Evolutionary conservation across 2,329 filamentous ascomycete species (phyloP), one percentile per base, ranked within the genome.

Genomic region (Raffaelea arxii): DNA sequence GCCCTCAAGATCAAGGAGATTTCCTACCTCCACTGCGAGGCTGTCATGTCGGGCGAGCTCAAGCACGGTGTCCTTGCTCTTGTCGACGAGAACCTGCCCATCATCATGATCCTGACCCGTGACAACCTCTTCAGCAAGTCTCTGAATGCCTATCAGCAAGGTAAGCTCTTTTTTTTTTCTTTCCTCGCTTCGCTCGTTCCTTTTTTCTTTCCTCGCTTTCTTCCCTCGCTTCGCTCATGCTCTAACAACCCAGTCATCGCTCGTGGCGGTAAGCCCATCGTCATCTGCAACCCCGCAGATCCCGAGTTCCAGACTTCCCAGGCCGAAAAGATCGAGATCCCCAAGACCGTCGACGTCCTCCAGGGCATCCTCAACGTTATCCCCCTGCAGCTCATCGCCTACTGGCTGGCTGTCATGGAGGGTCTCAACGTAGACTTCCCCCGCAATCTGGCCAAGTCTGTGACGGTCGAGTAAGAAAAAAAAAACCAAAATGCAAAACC

Each of bases 1-100:
- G 92, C 92, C 43, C 77, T 98, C 57, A 98, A 98, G 78, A 98
- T 98, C 70, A 98, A 98, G 80, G 92, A 98, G 72, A 98, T 98
- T 60, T 97, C 91, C 18, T 98, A 98, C 70, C 86, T 98, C 50
- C 92, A 98, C 70, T 98, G 92, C 69, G 92, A 98, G 73, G 92
- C 92, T 58, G 92, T 98, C 74, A 98, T 98, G 92, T 97, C 92
- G 54, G 92, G 92, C 69, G 92, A 98, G 72, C 79, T 98, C 59
- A 98, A 98, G 80, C 92, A 98, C 68, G 92, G 92, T 75, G 92
- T 98, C 44, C 75, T 98, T 63, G 92, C 92, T 45, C 78, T 98
- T 53, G 92, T 98, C 50, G 92, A 98, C 60, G 92, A 98, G 78
- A 91, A 95, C 70, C 80, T 98, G 32, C 92, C 92, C 52, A 98